phyloP scores from a whole-genome alignment of 495 filamentous ascomycete genomes.

The Haplographium delicatum region DNA sequence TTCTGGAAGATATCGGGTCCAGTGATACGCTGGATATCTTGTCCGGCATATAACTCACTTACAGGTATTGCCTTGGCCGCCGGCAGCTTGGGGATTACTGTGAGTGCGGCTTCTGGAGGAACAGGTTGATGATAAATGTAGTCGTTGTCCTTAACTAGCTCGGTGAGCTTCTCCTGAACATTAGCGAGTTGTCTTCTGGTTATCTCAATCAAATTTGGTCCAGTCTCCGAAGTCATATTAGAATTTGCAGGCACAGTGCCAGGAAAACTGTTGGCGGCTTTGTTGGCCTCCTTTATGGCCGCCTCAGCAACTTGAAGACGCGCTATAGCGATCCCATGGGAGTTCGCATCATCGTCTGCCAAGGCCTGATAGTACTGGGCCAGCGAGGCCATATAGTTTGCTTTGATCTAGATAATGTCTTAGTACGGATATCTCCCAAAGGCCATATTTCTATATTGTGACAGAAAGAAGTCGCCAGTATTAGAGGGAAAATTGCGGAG shows the following conservation, averaged over 20 bases:
- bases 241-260: conserved; percentile 71
- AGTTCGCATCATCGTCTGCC: conserved; percentile 81
- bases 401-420: conserved; percentile 52
- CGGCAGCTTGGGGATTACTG: conserved; percentile 81
- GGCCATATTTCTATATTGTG: no score
- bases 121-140: conserved; percentile 96
- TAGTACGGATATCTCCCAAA: no score
- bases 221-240: conserved; percentile 78
- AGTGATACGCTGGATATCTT: conserved; percentile 94
- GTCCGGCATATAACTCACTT: conserved; percentile 91
- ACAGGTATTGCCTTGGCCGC: conserved; percentile 98
- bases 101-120: conserved; percentile 74
- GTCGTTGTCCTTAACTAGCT: conserved; percentile 88
- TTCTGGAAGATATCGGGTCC: conserved; percentile 96
- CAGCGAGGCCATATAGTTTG: conserved; percentile 74
- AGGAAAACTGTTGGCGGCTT: conserved; percentile 76
- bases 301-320: conserved; percentile 77
- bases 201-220: conserved; percentile 64
- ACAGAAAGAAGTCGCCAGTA: no score
- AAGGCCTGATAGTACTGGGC: conserved; percentile 94
- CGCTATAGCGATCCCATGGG: conserved; percentile 81
- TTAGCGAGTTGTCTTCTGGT: conserved; percentile 75
- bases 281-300: conserved; percentile 67
- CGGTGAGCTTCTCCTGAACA: conserved; percentile 71
- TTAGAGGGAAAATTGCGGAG: no score